Evolutionary conservation across 805 yeast species (phyloP), one percentile per base, ranked within the genome.

Genomic region (baker's yeast (Saccharomyces cerevisiae)): DNA sequence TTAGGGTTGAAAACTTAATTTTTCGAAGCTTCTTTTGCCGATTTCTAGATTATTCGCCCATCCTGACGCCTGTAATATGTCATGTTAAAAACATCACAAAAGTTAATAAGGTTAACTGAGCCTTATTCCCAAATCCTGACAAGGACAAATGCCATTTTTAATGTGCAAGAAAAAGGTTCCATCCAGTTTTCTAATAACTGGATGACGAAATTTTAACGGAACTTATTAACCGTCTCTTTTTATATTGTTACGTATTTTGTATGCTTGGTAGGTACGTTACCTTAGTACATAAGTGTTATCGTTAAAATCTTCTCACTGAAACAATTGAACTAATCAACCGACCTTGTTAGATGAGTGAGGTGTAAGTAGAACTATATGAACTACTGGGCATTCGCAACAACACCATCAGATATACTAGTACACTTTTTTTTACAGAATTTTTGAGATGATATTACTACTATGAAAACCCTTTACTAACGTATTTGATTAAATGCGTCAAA

Each of bases 401-500:
- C 8, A 17, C 9, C 17, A 36, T n/a, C 4, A 8, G 9, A n/a
- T 10, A 36, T 36, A 36, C 43, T 36, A 36, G 9, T 6, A 17
- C 17, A 36, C 11, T 36, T 24, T 9, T 36, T 36, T n/a, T n/a
- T n/a, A n/a, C n/a, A 21, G 11, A n/a, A 17, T 3, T 2, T 8
- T 17, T 6, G 13, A 4, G 29, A n/a, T 22, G 11, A 9, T n/a
- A 17, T n/a, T n/a, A 32, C 41, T 11, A 31, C 36, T 2, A 21
- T 50, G 17, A 27, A 32, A 8, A 31, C 8, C n/a, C 8, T 6
- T 4, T 6, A 36, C 68, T 66, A 87, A 61, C 95, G 72, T 57
- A 87, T 74, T 65, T 84, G 89, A 77, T 80, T 83, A 59, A 86
- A 86, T 0, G 94, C 87, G 71, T 84, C 89, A 50, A 85, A 71